Conservation (phyloP, 352 stramenopile genomes). For the Pilasporangium apinafurcum region DNA sequence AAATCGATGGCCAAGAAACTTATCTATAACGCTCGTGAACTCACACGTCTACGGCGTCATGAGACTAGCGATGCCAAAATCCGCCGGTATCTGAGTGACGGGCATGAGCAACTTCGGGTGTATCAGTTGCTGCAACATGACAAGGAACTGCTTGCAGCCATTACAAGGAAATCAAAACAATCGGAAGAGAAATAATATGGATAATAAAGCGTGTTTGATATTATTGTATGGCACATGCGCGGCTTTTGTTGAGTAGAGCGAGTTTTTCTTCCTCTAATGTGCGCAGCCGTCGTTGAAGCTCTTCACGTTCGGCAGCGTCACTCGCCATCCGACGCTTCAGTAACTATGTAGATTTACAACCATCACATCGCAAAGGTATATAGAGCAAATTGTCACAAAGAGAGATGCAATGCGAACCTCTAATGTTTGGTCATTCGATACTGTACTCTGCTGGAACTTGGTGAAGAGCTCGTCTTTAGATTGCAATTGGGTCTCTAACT, state of each 20-base stretch:
- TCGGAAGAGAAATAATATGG: not conserved
- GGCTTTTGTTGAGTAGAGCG: slow-evolving; percentile 48
- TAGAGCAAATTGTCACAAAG: not conserved
- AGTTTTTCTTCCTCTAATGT: slow-evolving; percentile 54
- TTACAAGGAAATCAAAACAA: slow-evolving; percentile 43
- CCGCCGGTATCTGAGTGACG: slow-evolving; percentile 37
- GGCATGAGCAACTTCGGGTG: slow-evolving; percentile 46
- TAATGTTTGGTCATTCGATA: slow-evolving; percentile 36
- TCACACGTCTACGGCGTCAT: slow-evolving; percentile 49
- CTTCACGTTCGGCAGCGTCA: slow-evolving; percentile 47
- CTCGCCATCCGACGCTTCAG: slow-evolving; percentile 31
- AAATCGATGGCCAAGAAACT: slow-evolving; percentile 64
- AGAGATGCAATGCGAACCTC: slow-evolving; percentile 19
- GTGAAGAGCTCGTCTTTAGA: slow-evolving; percentile 18
- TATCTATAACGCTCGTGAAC: slow-evolving; percentile 64
- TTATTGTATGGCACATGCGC: slow-evolving; percentile 43
- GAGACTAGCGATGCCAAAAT: slow-evolving; percentile 35
- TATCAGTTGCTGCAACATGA: slow-evolving; percentile 48
- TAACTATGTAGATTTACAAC: slow-evolving; percentile 14
- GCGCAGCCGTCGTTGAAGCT: slow-evolving; percentile 40
- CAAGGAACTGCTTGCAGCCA: slow-evolving; percentile 33
- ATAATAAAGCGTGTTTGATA: slow-evolving; percentile 1
- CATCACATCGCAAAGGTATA: not conserved
- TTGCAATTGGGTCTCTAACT: slow-evolving; percentile 24
- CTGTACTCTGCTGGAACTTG: slow-evolving; percentile 24